A percentile compares a stretch with the other conserved stretches of the same genome.
These are phyloP conservation scores for Cytospora piceae DNA, from an alignment of 2,329 filamentous ascomycete genomes.

Conservation along the genomic window DNA sequence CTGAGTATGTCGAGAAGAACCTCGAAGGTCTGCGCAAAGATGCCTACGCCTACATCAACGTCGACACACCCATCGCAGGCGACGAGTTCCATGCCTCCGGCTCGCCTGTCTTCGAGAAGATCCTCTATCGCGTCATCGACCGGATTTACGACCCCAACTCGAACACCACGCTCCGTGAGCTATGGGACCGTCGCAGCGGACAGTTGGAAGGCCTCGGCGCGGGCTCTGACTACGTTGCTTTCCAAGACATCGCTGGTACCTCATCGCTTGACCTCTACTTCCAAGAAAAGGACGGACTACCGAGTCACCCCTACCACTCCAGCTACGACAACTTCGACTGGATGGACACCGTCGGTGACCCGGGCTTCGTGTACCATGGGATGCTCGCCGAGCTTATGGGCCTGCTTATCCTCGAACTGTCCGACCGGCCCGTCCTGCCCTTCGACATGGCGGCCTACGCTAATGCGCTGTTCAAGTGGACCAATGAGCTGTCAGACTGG, in stretches of 20 bases:
- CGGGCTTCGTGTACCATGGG: slow-evolving; percentile 79
- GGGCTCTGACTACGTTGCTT: slow-evolving; percentile 83
- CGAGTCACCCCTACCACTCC: slow-evolving; percentile 72
- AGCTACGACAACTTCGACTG: slow-evolving; percentile 91
- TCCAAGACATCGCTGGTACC: slow-evolving; percentile 88
- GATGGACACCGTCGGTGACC: slow-evolving; percentile 80
- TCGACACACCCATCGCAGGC: slow-evolving; percentile 82
- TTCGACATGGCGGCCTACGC: slow-evolving; percentile 81
- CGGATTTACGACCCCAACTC: slow-evolving; percentile 72
- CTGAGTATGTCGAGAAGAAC: slow-evolving; percentile 90
- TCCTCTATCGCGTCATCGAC: slow-evolving; percentile 73
- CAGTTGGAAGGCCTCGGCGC: slow-evolving; percentile 72
- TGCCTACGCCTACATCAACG: slow-evolving; percentile 87
- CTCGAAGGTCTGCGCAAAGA: slow-evolving; percentile 72
- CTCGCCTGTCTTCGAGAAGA: slow-evolving; percentile 76
- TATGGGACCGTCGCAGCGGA: slow-evolving; percentile 71
- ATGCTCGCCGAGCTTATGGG: slow-evolving; percentile 78
- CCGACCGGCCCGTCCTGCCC: slow-evolving; percentile 79
- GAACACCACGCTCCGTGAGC: slow-evolving; percentile 72
- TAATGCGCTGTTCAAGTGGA: slow-evolving; percentile 64
- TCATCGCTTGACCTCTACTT: slow-evolving; percentile 88
- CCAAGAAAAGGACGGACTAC: slow-evolving; percentile 33
- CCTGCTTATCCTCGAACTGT: slow-evolving; percentile 81
- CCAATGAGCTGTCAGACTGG: slow-evolving; percentile 69
- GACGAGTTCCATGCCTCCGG: slow-evolving; percentile 75